phyloP scores from a whole-genome alignment of 2,329 filamentous ascomycete species.

The Pseudopyricularia cyperi region DNA sequence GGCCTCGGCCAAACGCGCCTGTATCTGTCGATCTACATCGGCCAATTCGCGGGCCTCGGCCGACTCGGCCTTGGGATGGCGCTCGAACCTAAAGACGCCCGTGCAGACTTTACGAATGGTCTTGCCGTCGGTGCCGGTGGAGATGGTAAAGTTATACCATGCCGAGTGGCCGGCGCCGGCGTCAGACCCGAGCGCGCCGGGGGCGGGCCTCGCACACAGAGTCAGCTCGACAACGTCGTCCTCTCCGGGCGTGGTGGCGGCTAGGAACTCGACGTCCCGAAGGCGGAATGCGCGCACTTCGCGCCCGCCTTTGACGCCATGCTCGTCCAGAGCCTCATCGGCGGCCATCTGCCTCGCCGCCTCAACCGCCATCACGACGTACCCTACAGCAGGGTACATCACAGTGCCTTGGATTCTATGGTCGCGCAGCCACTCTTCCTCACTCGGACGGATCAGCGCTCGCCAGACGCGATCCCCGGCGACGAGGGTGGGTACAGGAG shows the following conservation, averaged over 20 bases:
- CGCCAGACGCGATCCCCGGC: slow-evolving; percentile 22
- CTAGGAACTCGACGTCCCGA: neutral
- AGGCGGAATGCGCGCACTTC: neutral
- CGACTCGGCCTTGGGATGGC: neutral
- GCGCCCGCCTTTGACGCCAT: too few relatives aligned
- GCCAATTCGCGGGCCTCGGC: neutral
- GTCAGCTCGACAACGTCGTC: neutral
- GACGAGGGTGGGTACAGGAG: slow-evolving; percentile 17
- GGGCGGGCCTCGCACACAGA: neutral
- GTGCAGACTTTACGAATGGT: neutral
- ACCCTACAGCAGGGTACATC: slow-evolving; percentile 30
- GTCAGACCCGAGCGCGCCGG: too few relatives aligned
- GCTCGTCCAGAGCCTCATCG: slow-evolving; percentile 3
- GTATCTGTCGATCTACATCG: neutral
- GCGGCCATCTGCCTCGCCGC: slow-evolving; percentile 16
- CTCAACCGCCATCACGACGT: slow-evolving; percentile 25
- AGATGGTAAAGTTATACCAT: neutral
- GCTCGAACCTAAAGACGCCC: neutral
- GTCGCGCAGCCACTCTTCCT: slow-evolving; percentile 32
- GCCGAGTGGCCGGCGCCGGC: neutral
- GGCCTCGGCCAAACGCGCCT: neutral
- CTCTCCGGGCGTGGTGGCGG: neutral
- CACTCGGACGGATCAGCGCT: slow-evolving; percentile 19
- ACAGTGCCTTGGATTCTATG: slow-evolving; percentile 32
- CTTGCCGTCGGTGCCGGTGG: neutral